phyloP scores from a whole-genome alignment of 2,329 filamentous ascomycete species.

The Colletotrichum orbiculare region DNA sequence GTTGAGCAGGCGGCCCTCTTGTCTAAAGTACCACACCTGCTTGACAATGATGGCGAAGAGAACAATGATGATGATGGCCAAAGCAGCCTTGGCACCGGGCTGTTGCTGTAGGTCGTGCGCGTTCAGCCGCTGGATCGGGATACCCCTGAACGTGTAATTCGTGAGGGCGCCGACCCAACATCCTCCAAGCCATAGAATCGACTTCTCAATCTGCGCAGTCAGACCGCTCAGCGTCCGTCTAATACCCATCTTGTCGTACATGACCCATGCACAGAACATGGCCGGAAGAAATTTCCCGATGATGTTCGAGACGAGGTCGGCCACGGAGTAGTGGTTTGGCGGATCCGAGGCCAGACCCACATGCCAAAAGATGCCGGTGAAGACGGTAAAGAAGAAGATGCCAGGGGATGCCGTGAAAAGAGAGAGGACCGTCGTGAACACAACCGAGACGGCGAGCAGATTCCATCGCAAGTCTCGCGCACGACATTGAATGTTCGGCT shows the following conservation, averaged over 20 bases:
- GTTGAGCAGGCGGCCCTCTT: constrained; percentile 82
- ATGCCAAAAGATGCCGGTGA: constrained; percentile 87
- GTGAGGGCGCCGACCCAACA: constrained; percentile 93
- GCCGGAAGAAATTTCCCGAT: constrained; percentile 87
- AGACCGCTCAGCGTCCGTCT: constrained; percentile 77
- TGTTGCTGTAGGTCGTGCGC: constrained; percentile 89
- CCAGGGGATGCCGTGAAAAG: constrained; percentile 83
- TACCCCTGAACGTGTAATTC: constrained; percentile 95
- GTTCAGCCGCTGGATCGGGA: constrained; percentile 93
- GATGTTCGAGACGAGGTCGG: constrained; percentile 80
- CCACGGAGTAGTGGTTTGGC: constrained; percentile 74
- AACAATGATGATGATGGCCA: constrained; percentile 80
- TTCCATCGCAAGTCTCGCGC: constrained; percentile 86
- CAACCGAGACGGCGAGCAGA: constrained; percentile 81
- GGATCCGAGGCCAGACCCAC: constrained; percentile 91
- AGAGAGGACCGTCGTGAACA: constrained; percentile 81
- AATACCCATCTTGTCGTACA: constrained; percentile 86
- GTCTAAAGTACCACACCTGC: constrained; percentile 87
- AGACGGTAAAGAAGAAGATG: constrained; percentile 87
- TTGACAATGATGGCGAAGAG: constrained; percentile 75
- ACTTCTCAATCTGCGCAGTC: constrained; percentile 88
- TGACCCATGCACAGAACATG: constrained; percentile 86
- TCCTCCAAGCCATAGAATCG: constrained; percentile 87
- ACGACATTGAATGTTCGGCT: constrained; percentile 71
- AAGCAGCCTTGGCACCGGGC: constrained; percentile 85